Evolutionary conservation across 176 grass and related monocot species (phyloP).

Genomic region (Zea luxurians): DNA sequence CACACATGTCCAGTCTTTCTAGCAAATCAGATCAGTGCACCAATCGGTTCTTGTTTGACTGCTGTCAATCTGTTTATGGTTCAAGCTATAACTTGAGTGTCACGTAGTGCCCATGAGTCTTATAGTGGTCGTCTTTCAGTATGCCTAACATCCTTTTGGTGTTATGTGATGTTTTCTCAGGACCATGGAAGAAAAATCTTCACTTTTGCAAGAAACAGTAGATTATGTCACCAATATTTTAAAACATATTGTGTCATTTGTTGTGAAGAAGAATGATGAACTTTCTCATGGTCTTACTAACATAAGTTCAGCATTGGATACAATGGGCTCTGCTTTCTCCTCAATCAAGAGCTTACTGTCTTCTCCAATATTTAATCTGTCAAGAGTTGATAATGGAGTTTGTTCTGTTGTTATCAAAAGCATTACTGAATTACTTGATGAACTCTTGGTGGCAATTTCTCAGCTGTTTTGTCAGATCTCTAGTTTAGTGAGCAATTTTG

Average conservation of each 20-base stretch:
- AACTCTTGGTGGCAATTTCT: conserved; percentile 64
- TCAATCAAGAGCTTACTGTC: conserved; percentile 64
- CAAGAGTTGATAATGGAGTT: conserved; percentile 40
- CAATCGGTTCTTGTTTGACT: background rate
- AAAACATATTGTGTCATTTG: conserved; percentile 56
- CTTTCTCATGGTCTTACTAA: conserved; percentile 57
- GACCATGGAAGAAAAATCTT: conserved; percentile 61
- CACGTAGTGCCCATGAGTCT: background rate
- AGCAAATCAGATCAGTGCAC: background rate
- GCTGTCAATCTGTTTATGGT: background rate
- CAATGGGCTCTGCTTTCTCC: conserved; percentile 50
- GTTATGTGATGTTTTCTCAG: conserved; percentile 44
- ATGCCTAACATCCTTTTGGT: conserved; percentile 27
- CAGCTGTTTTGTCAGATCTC: conserved; percentile 63
- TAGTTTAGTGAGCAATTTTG: conserved; percentile 44
- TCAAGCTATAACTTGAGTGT: conserved; percentile 3
- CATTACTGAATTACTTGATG: conserved; percentile 56
- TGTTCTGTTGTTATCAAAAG: conserved; percentile 44
- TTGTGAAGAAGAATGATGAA: conserved; percentile 62
- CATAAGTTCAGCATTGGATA: conserved; percentile 52
- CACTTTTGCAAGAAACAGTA: conserved; percentile 44
- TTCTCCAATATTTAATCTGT: conserved; percentile 64
- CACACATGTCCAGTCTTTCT: background rate
- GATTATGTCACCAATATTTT: conserved; percentile 56
- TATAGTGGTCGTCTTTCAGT: background rate